Base-by-base conservation (phyloP, 1,284 basidiomycete genomes). In the Pseudozyma sp. region DNA sequence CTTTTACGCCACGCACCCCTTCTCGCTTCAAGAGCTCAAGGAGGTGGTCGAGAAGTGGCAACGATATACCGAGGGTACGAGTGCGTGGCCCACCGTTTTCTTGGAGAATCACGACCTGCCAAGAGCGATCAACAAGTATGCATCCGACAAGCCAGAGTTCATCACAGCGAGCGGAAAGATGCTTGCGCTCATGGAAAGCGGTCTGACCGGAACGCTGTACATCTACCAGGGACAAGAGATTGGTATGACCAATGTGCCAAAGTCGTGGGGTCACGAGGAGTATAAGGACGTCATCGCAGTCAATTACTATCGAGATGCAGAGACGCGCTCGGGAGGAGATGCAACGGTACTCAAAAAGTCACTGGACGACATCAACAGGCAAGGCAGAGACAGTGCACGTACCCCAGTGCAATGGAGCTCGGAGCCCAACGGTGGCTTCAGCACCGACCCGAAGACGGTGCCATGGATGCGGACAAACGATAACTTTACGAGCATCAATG, bases 391-490 rank as follows among this genome's bases (percentile, higher is more conserved):
- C 81, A 89, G 92, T 81, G 87, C 89, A 5, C 87, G 91, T 1
- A 88, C 88, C 3, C 90, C 90, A 0, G 88, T 91, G 86, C 89
- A 90, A 85, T 92, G 91, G 91, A 86, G 89, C 63, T 73, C 85
- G 6, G 85, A 85, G 2, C 42, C 84, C 2, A 86, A 91, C 57
- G 90, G 86, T 0, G 91, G 92, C 0, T 92, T 92, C 83, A 89
- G 89, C 4, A 86, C 87, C 0, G 88, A 88, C 29, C 44, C 57
- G 11, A 74, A 54, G 29, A 72, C 58, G 1, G 87, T 83, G 9
- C 90, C 91, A 0, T 92, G 91, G 92, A 92, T 92, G 90, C 86
- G 89, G 17, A 88, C 90, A 4, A 90, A 91, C 75, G 90, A 91
- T 43, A 90, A 92, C 75, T 90, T 89, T 77, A 67, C 65, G 14